phyloP scores from a whole-genome alignment of 345 rosid genomes.

The Eucalyptus lansdowneana region DNA sequence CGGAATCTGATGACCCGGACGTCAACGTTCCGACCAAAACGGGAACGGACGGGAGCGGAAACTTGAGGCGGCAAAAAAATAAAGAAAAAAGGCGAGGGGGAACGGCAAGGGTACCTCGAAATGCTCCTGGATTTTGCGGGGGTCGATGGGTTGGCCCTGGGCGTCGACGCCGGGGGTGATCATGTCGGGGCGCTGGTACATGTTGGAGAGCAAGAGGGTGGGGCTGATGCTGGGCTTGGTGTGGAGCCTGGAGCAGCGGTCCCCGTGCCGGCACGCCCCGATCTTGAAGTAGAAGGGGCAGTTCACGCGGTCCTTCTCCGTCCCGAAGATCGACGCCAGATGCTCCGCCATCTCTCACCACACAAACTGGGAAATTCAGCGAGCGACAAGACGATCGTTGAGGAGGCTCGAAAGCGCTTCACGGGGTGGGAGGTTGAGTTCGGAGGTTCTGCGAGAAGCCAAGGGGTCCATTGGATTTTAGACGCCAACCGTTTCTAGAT shows the following conservation, averaged over 20 bases:
- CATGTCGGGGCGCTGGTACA: constrained; percentile 78
- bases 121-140: constrained; percentile 46
- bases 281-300: constrained; percentile 86
- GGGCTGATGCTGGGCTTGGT: constrained; percentile 69
- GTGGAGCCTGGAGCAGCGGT: constrained; percentile 74
- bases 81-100: background rate
- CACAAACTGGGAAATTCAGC: background rate
- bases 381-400: background rate
- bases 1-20: background rate
- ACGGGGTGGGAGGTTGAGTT: background rate
- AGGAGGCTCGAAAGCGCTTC: background rate
- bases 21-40: background rate
- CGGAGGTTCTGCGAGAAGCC: background rate
- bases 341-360: constrained; percentile 44
- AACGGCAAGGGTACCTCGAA: constrained; percentile 24
- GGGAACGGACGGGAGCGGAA: background rate
- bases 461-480: background rate
- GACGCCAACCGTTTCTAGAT: background rate
- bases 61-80: background rate
- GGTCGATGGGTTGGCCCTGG: constrained; percentile 38
- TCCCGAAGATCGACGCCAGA: constrained; percentile 72
- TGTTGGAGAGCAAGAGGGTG: constrained; percentile 62
- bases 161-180: constrained; percentile 54
- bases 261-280: constrained; percentile 71
- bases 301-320: constrained; percentile 79